These are phyloP conservation scores for Aspergillus carlsbadensis DNA, from an alignment of 495 filamentous ascomycete genomes.

Conservation along the genomic window DNA sequence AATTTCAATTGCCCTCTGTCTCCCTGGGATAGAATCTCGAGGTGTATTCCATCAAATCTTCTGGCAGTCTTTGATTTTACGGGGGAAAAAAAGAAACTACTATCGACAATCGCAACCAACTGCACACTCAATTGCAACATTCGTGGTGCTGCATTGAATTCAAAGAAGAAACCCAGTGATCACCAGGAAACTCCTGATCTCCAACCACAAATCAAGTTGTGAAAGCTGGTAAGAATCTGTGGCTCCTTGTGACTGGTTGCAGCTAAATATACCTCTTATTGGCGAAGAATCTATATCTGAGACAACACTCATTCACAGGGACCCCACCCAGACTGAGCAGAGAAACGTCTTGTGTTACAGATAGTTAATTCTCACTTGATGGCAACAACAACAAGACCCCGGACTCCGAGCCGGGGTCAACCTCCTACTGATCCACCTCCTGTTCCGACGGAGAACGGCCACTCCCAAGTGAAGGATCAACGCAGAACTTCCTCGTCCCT, in stretches of 20 bases:
- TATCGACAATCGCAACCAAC: neutral
- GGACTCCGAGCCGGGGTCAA: slow-evolving; percentile 22
- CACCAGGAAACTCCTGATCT: neutral
- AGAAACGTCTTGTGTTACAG: slow-evolving; percentile 22
- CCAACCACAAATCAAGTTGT: neutral
- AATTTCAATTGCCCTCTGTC: slow-evolving; percentile 9
- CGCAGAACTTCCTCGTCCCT: slow-evolving; percentile 47
- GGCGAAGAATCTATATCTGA: slow-evolving; percentile 24
- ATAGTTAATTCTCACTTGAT: slow-evolving; percentile 21
- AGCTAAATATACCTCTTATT: slow-evolving; percentile 10
- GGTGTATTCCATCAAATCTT: neutral
- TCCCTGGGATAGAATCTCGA: slow-evolving; percentile 7
- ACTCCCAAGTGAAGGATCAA: slow-evolving; percentile 22
- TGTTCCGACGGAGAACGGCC: slow-evolving; percentile 29
- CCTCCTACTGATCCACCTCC: slow-evolving; percentile 19
- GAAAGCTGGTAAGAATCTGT: slow-evolving; percentile 1
- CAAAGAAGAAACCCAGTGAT: neutral
- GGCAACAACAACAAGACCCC: slow-evolving; percentile 26
- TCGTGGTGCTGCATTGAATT: neutral
- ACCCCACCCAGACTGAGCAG: slow-evolving; percentile 21
- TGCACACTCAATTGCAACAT: neutral
- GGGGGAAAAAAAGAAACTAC: no score
- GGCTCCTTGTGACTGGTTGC: neutral
- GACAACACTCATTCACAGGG: slow-evolving; percentile 22
- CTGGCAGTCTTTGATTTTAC: neutral